Percentiles rank a stretch among this genome's conserved stretches.
Conservation (phyloP, 306 rosid genomes). For the Astragalus membranaceus region DNA sequence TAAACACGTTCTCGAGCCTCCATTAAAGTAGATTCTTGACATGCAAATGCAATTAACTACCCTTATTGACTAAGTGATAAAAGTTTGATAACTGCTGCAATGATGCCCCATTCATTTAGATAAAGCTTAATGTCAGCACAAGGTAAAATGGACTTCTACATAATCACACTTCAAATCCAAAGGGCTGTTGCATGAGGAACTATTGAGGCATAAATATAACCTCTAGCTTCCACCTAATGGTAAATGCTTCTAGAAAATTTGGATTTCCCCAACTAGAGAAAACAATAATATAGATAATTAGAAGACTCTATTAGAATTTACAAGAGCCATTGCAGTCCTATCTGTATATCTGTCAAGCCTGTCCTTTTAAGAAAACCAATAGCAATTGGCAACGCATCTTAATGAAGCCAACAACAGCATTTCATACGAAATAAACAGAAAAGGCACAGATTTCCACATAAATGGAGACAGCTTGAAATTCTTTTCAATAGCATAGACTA, state of each 20-base stretch:
- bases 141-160: not conserved
- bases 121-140: not conserved
- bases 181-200: not conserved
- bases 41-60: not conserved
- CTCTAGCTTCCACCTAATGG: not conserved
- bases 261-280: not conserved
- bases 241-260: not conserved
- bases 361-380: not conserved
- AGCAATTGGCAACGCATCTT: not conserved
- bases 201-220: not conserved
- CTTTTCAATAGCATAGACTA: conserved; percentile 10
- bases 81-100: not conserved
- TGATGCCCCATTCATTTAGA: not conserved
- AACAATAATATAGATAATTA: not conserved
- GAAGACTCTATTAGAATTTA: not conserved
- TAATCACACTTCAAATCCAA: not conserved
- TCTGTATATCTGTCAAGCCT: not conserved
- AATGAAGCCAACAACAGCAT: conserved; percentile 4
- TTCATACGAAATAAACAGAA: not conserved
- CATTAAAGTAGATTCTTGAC: not conserved
- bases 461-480: not conserved
- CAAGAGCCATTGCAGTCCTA: not conserved
- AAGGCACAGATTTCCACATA: not conserved
- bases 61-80: not conserved
- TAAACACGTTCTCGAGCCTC: not conserved